Evolutionary conservation across 2,329 filamentous ascomycete genomes (phyloP), one percentile per base, ranked within the genome.

Genomic region (Curvularia sp.): DNA sequence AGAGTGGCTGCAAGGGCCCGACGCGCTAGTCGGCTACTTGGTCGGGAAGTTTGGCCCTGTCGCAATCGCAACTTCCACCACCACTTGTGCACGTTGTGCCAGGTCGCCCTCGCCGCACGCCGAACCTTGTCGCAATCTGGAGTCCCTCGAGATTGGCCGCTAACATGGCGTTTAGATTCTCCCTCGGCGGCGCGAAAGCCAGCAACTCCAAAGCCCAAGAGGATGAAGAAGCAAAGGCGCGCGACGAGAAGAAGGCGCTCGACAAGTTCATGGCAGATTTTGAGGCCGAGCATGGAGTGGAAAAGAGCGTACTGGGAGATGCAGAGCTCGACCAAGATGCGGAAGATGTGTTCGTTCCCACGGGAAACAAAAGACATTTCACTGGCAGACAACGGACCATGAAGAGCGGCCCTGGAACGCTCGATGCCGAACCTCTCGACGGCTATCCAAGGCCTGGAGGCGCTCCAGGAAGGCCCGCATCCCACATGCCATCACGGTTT

Each of bases 381-480:
- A 72, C 72, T 10, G 68, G 64, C 10, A 59, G 71, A 39, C 61
- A 68, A 41, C 61, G 68, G 13, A 71, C 68, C 10, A 73, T 66
- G 65, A 74, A 73, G 64, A 73, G 69, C 57, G 73, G 73, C 8
- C 73, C 73, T 10, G 73, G 73, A 9, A 75, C 73, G 13, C 68
- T 75, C 43, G 67, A 70, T 52, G 33, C 61, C 8, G 69, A 69
- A n/a, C 61, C 65, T 26, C 60, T 67, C 46, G 66, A 70, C 30
- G 61, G 65, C 20, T 69, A 66, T 50, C 31, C 43, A 24, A 64
- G 65, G 57, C 58, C 51, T 33, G 52, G 53, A n/a, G 58, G n/a
- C 18, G 31, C 47, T 0, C 54, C 63, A 13, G 64, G 67, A 20
- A 59, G 67, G 13, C 59, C 65, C 2, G 55, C 57, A 31, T 60